Base-by-base conservation (phyloP, 495 filamentous ascomycete genomes). In the Penicillium macrosclerotiorum region DNA sequence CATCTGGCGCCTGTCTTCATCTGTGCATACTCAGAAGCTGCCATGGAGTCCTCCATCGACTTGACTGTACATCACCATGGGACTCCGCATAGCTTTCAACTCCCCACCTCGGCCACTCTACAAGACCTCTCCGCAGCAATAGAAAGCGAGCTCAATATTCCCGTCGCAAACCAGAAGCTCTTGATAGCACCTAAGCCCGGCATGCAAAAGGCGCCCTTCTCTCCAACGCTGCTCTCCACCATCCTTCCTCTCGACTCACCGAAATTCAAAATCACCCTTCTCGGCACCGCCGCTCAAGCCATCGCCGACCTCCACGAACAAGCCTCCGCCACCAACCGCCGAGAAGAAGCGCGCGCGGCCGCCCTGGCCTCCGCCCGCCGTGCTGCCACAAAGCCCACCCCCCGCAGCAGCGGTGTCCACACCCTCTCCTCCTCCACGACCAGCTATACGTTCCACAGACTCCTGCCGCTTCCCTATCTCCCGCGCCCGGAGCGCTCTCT, bases 401-500 rank as follows among this genome's bases (percentile, higher is more conserved):
- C 45, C 60, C 74, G 51, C 63, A 57, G 57, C 51, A 65, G 59
- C 63, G 76, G 68, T 47, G 74, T 62, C 47, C 65, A 68, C 53
- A 76, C 69, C 1, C 49, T 73, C 54, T 67, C 66, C 25, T 54
- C 51, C 17, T 49, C 59, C 26, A 77, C 82, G 55, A 60, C 64
- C 32, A 73, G 69, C 48, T 94, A 95, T 75, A 94, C 86, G 8
- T 98, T 98, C 77, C 77, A 80, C 57, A 80, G 78, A 8, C 64
- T 95, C 19, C 79, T 83, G 12, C 88, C 89, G 2, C 83, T 96
- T 1, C 65, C 80, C 0, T 82, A 95, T 69, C 85, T 98, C 0
- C 90, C 91, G 0, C 71, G 84, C 52, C 82, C 90, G 0, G 61
- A 77, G 7, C 79, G 79, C 39, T 83, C 80, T 8, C 76, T 81